Evolutionary conservation across 176 grass and related monocot species (phyloP).

Genomic region (Rhipidocladum racemiflorum): DNA sequence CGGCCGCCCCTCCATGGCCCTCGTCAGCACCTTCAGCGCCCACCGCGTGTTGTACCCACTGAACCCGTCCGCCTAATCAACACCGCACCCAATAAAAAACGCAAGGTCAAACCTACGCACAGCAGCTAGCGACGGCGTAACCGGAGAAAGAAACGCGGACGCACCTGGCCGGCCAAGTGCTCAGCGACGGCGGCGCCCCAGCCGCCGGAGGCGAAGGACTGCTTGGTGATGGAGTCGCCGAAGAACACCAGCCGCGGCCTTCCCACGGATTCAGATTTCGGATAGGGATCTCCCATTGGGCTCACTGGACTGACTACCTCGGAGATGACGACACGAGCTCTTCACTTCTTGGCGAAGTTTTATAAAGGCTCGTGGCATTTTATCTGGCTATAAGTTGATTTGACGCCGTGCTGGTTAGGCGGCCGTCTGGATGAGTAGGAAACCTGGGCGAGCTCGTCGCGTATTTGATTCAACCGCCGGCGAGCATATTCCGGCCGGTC

Average conservation of each 20-base stretch:
- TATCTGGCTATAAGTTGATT: neutral
- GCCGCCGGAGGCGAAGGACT: constrained; percentile 61
- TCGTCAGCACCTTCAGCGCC: constrained; percentile 57
- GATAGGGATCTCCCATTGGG: neutral
- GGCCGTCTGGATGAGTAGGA: neutral
- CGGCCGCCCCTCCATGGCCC: constrained; percentile 50
- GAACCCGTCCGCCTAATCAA: constrained; percentile 62
- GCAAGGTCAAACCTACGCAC: neutral
- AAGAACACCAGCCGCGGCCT: constrained; percentile 66
- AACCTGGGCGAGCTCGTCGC: neutral
- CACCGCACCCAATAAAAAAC: neutral
- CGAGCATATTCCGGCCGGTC: neutral
- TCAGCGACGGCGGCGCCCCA: constrained; percentile 71
- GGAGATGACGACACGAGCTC: neutral
- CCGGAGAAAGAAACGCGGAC: no score
- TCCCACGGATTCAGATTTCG: neutral
- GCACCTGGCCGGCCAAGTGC: constrained; percentile 52
- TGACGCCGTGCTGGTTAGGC: neutral
- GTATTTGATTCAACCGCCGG: neutral
- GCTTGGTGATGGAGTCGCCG: constrained; percentile 92
- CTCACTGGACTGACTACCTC: neutral
- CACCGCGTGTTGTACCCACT: constrained; percentile 93
- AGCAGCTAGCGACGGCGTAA: neutral
- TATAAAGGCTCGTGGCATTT: neutral
- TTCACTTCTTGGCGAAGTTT: neutral